Base-by-base conservation (phyloP, 2,329 filamentous ascomycete genomes). In the Emergomyces pasteurianus region DNA sequence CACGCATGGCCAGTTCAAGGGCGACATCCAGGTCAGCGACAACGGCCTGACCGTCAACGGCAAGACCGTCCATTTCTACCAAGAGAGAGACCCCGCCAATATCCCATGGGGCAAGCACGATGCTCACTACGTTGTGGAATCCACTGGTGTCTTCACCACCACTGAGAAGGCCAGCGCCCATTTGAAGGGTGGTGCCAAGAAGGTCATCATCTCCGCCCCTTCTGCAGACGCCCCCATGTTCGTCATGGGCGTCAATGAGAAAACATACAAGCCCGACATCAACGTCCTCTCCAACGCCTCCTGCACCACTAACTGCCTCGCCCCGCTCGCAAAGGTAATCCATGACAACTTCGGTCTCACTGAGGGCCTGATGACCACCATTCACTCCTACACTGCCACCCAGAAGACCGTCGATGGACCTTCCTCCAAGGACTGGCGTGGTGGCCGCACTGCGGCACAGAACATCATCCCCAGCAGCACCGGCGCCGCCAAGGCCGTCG, bases 381-480 rank as follows among this genome's bases (percentile, higher is more conserved):
- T 97, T 79, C 94, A 99, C 88, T 96, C 94, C 73, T 97, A 97
- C 88, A 97, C 94, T 72, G 94, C 94, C 74, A 97, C 94, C 78
- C 94, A 97, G 85, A 96, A 96, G 90, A 96, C 92, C 73, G 94
- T 97, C 73, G 94, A 99, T 74, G 94, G 91, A 76, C 94, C 94
- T 75, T 97, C 94, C 68, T 83, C 82, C 79, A 99, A 99, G 89
- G 94, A 97, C 84, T 99, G 92, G 92, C 89, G 92, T 81, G 94
- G 94, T 86, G 94, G 94, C 79, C 94, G 94, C 82, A 92, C 90
- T 72, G 94, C 94, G 81, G 94, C 94, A 75, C 89, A 95, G 85
- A 97, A 99, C 88, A 97, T 97, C 85, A 97, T 99, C 75, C 94
- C 94, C 80, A 90, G 86, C 83, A 95, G 90, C 86, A 99, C 94